phyloP scores from a whole-genome alignment of 805 yeast genomes.

The Wickerhamiella nectarea region DNA sequence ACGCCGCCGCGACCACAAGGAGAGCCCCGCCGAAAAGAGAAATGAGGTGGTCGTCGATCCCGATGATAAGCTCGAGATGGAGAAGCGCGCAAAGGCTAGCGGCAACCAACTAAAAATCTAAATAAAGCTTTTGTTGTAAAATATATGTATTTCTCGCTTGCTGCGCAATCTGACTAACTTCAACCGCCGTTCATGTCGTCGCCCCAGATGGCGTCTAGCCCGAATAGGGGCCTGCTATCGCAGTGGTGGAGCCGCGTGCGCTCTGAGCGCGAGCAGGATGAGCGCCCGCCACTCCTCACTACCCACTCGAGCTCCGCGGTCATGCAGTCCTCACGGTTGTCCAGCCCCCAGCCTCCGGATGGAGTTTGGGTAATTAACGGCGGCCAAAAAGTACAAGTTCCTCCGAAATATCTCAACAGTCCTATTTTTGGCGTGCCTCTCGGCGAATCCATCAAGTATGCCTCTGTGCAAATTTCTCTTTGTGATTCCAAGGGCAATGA shows the following conservation, averaged over 20 bases:
- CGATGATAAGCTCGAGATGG: slow-evolving; percentile 16
- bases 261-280: slow-evolving; percentile 10
- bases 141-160: neutral
- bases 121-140: neutral
- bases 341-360: slow-evolving; percentile 6
- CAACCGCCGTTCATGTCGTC: slow-evolving; percentile 3
- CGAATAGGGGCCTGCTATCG: slow-evolving; percentile 19
- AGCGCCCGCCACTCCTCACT: slow-evolving; percentile 26
- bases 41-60: slow-evolving; percentile 20
- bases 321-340: slow-evolving; percentile 6
- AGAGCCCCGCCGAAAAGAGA: slow-evolving; percentile 14
- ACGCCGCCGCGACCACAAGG: slow-evolving; percentile 31
- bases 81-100: slow-evolving; percentile 10
- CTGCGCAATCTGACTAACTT: slow-evolving; percentile 8
- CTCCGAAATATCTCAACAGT: slow-evolving; percentile 15
- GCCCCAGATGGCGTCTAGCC: slow-evolving; percentile 10
- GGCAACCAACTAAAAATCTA: neutral
- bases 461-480: slow-evolving; percentile 63
- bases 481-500: slow-evolving; percentile 43
- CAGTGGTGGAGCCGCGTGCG: slow-evolving; percentile 34
- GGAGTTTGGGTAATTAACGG: slow-evolving; percentile 12
- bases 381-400: slow-evolving; percentile 13
- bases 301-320: slow-evolving; percentile 27
- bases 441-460: slow-evolving; percentile 52
- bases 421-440: slow-evolving; percentile 73